These are phyloP conservation scores for Rhodosporidiobolus sp. DNA, from an alignment of 768 basidiomycete genomes.

Conservation along the genomic window DNA sequence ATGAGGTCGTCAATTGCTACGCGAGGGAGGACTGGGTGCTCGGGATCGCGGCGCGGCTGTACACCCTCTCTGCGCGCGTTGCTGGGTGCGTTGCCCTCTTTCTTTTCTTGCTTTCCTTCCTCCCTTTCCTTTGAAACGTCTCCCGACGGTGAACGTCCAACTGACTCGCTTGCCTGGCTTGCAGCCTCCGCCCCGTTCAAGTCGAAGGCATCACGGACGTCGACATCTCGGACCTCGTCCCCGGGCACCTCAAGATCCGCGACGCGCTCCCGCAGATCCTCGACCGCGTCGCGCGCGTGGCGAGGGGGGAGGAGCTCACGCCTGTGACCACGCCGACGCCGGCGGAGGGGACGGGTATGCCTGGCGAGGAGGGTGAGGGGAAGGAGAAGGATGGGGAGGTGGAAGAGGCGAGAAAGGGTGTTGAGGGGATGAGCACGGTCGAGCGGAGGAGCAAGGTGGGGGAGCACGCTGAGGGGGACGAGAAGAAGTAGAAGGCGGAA, in stretches of 20 bases:
- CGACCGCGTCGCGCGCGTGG: conserved; percentile 6
- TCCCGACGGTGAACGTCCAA: no score
- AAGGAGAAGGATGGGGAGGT: background rate
- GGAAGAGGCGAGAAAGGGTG: background rate
- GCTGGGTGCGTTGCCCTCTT: conserved; percentile 16
- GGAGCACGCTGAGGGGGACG: background rate
- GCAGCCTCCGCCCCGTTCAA: conserved; percentile 18
- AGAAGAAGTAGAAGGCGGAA: background rate
- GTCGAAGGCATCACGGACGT: conserved; percentile 30
- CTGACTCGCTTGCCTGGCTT: no score
- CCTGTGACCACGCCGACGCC: no score
- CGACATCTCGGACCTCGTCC: conserved; percentile 11
- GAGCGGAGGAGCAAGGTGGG: background rate
- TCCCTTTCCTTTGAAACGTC: background rate
- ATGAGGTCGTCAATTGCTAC: conserved; percentile 51
- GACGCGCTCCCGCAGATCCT: conserved; percentile 9
- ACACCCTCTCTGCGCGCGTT: conserved; percentile 35
- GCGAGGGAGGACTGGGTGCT: conserved; percentile 47
- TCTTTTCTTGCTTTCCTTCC: background rate
- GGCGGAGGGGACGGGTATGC: no score
- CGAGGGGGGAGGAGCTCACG: background rate
- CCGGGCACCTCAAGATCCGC: conserved; percentile 23
- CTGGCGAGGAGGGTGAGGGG: no score
- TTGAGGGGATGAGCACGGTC: background rate
- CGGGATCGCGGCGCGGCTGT: conserved; percentile 39